Evolutionary conservation across 1,284 basidiomycete genomes (phyloP).

Genomic region (Caloboletus inedulis): DNA sequence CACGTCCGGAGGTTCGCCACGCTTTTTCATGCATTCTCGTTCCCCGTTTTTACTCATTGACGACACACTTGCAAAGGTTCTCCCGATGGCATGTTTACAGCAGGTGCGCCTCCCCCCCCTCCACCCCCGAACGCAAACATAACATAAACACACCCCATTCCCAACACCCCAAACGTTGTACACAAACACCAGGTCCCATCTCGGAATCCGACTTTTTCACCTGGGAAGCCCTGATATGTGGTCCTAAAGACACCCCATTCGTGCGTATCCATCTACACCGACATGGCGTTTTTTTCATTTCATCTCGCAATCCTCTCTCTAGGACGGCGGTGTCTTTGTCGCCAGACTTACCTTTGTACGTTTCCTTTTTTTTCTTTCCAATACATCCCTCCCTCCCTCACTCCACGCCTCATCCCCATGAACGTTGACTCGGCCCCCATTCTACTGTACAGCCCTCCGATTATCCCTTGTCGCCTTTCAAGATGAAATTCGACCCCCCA

Average conservation of each 20-base stretch:
- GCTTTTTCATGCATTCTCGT: too few species aligned
- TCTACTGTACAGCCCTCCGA: conserved; percentile 65
- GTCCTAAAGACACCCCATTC: conserved; percentile 97
- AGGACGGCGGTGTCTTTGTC: conserved; percentile 96
- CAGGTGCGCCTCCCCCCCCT: conserved; percentile 48
- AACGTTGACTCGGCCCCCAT: too few species aligned
- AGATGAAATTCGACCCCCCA: conserved; percentile 98
- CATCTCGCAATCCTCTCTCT: too few species aligned
- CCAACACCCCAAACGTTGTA: neutral
- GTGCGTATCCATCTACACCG: conserved; percentile 46
- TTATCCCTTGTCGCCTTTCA: conserved; percentile 95
- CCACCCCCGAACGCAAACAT: neutral
- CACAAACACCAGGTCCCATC: conserved; percentile 58
- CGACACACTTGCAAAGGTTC: conserved; percentile 66
- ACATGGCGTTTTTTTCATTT: too few species aligned
- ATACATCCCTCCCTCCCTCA: too few species aligned
- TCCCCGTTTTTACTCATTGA: too few species aligned
- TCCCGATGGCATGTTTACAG: conserved; percentile 91
- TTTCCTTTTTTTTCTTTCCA: conserved; percentile 20
- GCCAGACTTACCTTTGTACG: conserved; percentile 91
- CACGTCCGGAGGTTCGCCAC: conserved; percentile 52
- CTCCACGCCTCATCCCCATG: neutral
- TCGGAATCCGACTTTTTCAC: conserved; percentile 96
- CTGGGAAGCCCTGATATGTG: conserved; percentile 97
- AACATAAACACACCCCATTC: too few species aligned